A percentile compares a stretch with the other conserved stretches of the same genome.
Evolutionary conservation across 306 rosid species (phyloP).

Genomic region (Vigna mungo): DNA sequence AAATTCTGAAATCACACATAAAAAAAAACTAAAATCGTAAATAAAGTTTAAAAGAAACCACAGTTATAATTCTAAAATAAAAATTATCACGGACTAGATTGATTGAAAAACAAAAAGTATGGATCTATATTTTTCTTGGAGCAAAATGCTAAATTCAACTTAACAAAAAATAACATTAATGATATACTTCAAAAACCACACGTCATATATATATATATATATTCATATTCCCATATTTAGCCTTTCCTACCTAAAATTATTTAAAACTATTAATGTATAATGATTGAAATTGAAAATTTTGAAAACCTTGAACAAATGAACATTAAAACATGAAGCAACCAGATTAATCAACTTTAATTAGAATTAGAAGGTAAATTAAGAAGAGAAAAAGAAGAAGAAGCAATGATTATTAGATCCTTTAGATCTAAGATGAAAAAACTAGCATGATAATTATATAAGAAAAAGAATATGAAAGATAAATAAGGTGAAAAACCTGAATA

Average conservation of each 20-base stretch:
- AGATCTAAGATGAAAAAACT: not conserved
- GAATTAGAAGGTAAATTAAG: not conserved
- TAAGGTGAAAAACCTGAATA: slow-evolving; percentile 22
- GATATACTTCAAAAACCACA: too few relatives aligned
- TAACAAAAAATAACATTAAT: too few relatives aligned
- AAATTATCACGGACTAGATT: too few relatives aligned
- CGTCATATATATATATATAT: too few relatives aligned
- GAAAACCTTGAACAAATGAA: not conserved
- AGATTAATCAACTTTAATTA: not conserved
- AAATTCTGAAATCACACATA: too few relatives aligned
- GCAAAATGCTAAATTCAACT: too few relatives aligned
- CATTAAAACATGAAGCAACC: not conserved
- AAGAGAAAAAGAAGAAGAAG: not conserved
- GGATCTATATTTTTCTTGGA: too few relatives aligned
- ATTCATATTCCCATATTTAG: not conserved
- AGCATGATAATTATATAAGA: too few relatives aligned
- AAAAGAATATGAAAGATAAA: not conserved
- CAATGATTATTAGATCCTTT: not conserved
- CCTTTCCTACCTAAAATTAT: not conserved
- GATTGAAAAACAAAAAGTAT: too few relatives aligned
- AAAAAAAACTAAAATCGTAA: too few relatives aligned
- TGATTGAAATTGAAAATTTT: not conserved
- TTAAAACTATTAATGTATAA: not conserved
- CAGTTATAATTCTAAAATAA: too few relatives aligned
- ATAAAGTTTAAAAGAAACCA: too few relatives aligned